These are phyloP conservation scores for Berberis thunbergii DNA, from an alignment of 164 flowering plant genomes.

Conservation along the genomic window DNA sequence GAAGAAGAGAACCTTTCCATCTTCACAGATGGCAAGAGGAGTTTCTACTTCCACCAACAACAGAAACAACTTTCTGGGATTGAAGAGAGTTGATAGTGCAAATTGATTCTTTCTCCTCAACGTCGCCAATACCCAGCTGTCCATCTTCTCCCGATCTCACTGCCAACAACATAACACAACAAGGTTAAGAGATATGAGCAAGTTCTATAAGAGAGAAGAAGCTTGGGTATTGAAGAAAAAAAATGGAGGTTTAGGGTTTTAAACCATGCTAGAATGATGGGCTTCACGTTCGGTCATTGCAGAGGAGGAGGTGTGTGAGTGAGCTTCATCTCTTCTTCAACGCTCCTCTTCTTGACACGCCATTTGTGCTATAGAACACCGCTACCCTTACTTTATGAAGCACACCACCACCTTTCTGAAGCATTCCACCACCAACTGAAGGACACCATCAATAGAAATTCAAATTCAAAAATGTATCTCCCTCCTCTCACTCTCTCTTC, in stretches of 20 bases:
- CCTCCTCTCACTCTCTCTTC: too few species aligned
- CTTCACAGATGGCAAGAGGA: conserved; percentile 91
- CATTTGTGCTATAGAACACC: too few species aligned
- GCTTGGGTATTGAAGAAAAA: not conserved
- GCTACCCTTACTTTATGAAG: too few species aligned
- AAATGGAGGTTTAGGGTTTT: conserved; percentile 2
- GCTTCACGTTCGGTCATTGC: not conserved
- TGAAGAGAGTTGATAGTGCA: conserved; percentile 56
- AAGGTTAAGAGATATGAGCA: not conserved
- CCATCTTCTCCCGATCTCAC: too few species aligned
- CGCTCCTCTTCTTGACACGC: too few species aligned
- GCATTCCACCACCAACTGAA: too few species aligned
- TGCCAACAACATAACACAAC: conserved; percentile 14
- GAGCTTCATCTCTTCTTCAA: too few species aligned
- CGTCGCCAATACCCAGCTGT: conserved; percentile 86
- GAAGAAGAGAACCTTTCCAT: conserved; percentile 59
- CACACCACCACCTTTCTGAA: too few species aligned
- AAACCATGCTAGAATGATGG: conserved; percentile 6
- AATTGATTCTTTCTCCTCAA: conserved; percentile 82
- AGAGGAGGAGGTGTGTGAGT: not conserved
- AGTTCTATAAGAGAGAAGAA: not conserved
- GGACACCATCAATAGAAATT: too few species aligned
- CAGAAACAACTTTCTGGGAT: conserved; percentile 39
- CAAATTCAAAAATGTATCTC: too few species aligned
- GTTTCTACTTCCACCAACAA: conserved; percentile 95